These are phyloP conservation scores for Ascochyta fabae DNA, from an alignment of 2,329 filamentous ascomycete species.

Conservation along the genomic window DNA sequence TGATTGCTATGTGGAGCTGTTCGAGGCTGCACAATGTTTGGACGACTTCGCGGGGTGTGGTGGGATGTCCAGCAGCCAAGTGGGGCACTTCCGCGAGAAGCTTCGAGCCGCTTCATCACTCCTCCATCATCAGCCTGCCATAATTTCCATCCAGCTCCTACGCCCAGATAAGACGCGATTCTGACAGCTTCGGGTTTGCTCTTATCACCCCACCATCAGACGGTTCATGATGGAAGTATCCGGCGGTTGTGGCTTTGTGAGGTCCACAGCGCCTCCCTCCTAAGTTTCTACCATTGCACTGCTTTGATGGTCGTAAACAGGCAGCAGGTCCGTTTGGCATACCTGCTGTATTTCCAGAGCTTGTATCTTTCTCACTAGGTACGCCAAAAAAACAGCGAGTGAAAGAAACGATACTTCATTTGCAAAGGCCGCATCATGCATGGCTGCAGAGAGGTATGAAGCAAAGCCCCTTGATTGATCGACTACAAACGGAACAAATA, in stretches of 20 bases:
- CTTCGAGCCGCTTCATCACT: constrained; percentile 31
- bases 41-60: constrained; percentile 18
- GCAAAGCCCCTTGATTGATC: constrained; percentile 54
- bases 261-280: constrained; percentile 68
- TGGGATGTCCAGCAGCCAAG: constrained; percentile 9
- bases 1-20: constrained; percentile 19
- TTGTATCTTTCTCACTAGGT: constrained; percentile 27
- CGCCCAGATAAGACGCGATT: no score
- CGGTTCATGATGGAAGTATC: constrained; percentile 26
- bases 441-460: constrained; percentile 64
- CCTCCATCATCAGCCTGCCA: not conserved
- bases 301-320: constrained; percentile 69
- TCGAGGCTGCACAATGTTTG: constrained; percentile 20
- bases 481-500: not conserved
- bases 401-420: constrained; percentile 37
- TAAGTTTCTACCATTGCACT: constrained; percentile 77
- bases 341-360: constrained; percentile 68
- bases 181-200: not conserved
- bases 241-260: constrained; percentile 70
- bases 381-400: constrained; percentile 30
- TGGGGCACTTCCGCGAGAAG: constrained; percentile 26
- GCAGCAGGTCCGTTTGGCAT: constrained; percentile 71
- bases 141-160: not conserved
- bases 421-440: constrained; percentile 66
- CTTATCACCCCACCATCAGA: constrained; percentile 1